Percentiles rank a stretch among this genome's conserved stretches.
These are phyloP conservation scores for Giardia muris DNA, from an alignment of 208 protist species.

Conservation along the genomic window DNA sequence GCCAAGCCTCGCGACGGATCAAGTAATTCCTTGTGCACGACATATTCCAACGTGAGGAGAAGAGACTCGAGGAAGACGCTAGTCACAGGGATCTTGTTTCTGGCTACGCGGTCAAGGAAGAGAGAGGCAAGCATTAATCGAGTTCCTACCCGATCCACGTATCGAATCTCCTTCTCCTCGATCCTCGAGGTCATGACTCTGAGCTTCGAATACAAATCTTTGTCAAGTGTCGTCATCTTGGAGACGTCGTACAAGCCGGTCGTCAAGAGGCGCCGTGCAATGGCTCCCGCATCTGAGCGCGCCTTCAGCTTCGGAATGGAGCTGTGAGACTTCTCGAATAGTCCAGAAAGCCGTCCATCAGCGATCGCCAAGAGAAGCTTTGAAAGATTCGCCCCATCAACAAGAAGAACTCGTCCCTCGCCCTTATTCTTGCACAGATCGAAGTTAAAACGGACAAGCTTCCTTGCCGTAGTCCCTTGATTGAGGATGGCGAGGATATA, in stretches of 20 bases:
- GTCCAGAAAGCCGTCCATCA: not conserved
- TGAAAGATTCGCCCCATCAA: not conserved
- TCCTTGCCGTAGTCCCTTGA: not conserved
- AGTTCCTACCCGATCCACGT: not conserved
- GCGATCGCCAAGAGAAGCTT: not conserved
- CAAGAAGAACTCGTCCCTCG: not conserved
- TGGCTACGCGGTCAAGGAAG: not conserved
- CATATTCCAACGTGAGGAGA: not conserved
- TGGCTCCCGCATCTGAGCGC: not conserved
- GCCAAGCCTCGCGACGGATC: not conserved
- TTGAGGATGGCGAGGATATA: not conserved
- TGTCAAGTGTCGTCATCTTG: not conserved
- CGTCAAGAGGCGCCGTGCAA: not conserved
- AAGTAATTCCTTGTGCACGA: not conserved
- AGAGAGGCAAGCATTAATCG: not conserved
- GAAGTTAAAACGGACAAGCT: not conserved
- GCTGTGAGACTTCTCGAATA: not conserved
- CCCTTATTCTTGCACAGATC: not conserved
- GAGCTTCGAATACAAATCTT: not conserved
- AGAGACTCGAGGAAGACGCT: not conserved
- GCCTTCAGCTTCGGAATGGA: not conserved
- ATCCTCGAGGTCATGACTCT: not conserved
- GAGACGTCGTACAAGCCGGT: not conserved
- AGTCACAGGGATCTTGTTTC: not conserved
- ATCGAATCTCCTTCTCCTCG: not conserved